These are phyloP conservation scores for Paratrypanosoma confusum DNA, from an alignment of 208 protist species.

Conservation along the genomic window DNA sequence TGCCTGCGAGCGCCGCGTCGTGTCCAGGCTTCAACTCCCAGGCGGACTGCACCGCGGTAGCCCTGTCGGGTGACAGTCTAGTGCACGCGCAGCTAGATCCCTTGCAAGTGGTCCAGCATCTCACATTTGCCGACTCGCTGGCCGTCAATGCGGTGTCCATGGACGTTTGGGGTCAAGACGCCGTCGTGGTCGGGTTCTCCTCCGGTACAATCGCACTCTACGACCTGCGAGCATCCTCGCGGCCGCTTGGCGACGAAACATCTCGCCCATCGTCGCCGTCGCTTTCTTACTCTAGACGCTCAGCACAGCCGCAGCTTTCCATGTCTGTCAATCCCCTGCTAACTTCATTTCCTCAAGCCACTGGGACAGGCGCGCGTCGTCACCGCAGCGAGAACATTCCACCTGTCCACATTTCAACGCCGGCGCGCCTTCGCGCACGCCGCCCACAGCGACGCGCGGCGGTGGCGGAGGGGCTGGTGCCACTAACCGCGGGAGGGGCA, in stretches of 20 bases:
- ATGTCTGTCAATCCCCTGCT: too few species aligned
- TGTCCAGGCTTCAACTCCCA: too few species aligned
- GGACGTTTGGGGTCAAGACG: constrained; percentile 36
- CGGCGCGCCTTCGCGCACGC: neutral
- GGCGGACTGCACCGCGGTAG: too few species aligned
- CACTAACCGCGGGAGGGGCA: constrained; percentile 18
- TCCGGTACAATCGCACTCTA: constrained; percentile 37
- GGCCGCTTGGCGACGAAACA: neutral
- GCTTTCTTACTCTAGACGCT: neutral
- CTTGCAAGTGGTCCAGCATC: too few species aligned
- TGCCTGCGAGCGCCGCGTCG: too few species aligned
- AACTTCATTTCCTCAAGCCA: too few species aligned
- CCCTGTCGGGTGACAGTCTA: too few species aligned
- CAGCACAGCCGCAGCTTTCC: too few species aligned
- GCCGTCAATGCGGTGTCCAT: constrained; percentile 32
- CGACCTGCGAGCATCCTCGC: constrained; percentile 42
- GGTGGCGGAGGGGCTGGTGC: neutral
- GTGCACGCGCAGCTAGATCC: too few species aligned
- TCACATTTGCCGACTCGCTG: constrained; percentile 5
- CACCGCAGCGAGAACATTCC: too few species aligned
- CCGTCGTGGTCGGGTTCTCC: constrained; percentile 50
- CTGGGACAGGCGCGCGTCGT: too few species aligned
- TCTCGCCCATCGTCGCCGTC: neutral
- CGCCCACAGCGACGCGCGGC: neutral
- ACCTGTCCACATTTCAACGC: constrained; percentile 2